Conservation (phyloP, 495 filamentous ascomycete species). For the Penicillium waksmanii region DNA sequence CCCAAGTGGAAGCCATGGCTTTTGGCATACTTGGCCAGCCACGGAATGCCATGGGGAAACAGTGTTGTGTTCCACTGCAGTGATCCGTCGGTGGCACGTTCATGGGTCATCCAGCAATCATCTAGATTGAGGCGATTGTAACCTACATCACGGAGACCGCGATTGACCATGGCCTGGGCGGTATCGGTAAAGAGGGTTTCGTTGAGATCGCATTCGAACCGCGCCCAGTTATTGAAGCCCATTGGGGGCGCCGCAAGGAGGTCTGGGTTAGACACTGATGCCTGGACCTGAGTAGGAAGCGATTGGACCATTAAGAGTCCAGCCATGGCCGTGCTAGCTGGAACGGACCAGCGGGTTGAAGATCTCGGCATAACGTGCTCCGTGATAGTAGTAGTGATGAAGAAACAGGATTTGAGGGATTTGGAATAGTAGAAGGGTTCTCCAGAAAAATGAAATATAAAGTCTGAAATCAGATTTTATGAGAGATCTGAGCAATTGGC, state of each 20-base stretch:
- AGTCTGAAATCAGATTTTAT: conserved; percentile 4
- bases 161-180: conserved; percentile 40
- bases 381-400: not conserved
- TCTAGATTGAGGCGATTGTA: conserved; percentile 48
- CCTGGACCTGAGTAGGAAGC: conserved; percentile 13
- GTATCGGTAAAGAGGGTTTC: conserved; percentile 46
- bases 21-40: conserved; percentile 39
- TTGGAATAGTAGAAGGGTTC: not conserved
- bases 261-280: conserved; percentile 21
- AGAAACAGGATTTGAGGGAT: not conserved
- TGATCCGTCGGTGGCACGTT: conserved; percentile 33
- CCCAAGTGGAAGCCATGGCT: conserved; percentile 40
- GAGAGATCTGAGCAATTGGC: not conserved
- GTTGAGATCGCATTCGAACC: conserved; percentile 47
- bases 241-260: conserved; percentile 44
- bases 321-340: conserved; percentile 13
- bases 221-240: conserved; percentile 52
- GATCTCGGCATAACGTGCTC: conserved; percentile 15
- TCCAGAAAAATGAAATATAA: not conserved
- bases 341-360: conserved; percentile 2
- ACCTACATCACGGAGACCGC: conserved; percentile 41
- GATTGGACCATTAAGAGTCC: conserved; percentile 23
- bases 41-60: conserved; percentile 46
- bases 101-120: conserved; percentile 45
- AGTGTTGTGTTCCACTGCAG: conserved; percentile 40